Evolutionary conservation across 2,329 filamentous ascomycete species (phyloP).

Genomic region (Ceratocystis diversiconidia): DNA sequence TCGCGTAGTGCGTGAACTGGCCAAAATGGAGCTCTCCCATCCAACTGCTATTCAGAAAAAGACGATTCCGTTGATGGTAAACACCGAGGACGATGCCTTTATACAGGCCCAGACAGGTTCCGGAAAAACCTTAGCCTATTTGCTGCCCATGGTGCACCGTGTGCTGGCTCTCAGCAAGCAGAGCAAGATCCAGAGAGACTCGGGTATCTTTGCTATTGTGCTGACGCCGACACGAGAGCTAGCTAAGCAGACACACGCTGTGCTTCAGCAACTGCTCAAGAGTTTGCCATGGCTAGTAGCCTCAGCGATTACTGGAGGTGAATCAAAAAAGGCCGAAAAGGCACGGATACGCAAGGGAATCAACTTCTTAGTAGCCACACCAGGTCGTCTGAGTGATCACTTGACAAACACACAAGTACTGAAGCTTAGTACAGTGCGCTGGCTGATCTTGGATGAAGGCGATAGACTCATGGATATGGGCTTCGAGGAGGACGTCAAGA

Average conservation of each 20-base stretch:
- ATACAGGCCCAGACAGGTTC: constrained; percentile 95
- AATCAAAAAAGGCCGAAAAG: constrained; percentile 70
- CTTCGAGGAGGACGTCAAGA: constrained; percentile 85
- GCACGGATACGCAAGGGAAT: constrained; percentile 84
- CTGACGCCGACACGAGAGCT: constrained; percentile 86
- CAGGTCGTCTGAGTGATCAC: constrained; percentile 81
- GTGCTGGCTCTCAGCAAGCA: constrained; percentile 60
- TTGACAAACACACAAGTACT: constrained; percentile 82
- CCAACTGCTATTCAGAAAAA: constrained; percentile 92
- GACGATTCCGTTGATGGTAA: constrained; percentile 65
- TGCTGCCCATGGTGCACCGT: constrained; percentile 80
- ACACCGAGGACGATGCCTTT: constrained; percentile 77
- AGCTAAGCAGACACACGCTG: constrained; percentile 81
- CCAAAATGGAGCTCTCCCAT: constrained; percentile 75
- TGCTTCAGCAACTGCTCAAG: constrained; percentile 72
- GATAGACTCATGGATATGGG: constrained; percentile 97
- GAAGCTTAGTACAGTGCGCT: constrained; percentile 76
- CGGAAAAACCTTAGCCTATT: constrained; percentile 92
- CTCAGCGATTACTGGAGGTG: constrained; percentile 61
- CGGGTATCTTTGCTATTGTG: constrained; percentile 86
- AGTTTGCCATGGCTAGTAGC: constrained; percentile 90
- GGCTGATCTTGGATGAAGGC: constrained; percentile 90
- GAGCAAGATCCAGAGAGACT: constrained; percentile 60
- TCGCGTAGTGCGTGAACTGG: constrained; percentile 66
- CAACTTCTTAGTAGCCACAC: constrained; percentile 91